Evolutionary conservation across 2,329 filamentous ascomycete genomes (phyloP).

Genomic region (Ophiocordyceps unilateralis): DNA sequence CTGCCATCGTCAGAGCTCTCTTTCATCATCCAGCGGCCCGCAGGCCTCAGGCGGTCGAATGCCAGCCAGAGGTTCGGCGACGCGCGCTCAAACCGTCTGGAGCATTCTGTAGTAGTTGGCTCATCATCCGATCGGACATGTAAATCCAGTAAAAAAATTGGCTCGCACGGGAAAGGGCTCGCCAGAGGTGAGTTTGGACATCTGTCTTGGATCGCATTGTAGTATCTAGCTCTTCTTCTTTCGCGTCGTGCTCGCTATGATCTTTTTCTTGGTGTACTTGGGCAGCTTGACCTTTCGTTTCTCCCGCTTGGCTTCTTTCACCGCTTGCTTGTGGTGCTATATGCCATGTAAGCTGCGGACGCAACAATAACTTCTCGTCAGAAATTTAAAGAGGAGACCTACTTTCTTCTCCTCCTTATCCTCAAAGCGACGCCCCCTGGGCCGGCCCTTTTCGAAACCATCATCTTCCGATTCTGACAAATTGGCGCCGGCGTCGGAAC

Average conservation of each 20-base stretch:
- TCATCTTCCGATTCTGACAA: conserved; percentile 30
- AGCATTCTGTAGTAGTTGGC: conserved; percentile 1
- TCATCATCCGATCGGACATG: background rate
- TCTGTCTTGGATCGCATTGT: background rate
- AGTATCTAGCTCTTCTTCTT: conserved; percentile 35
- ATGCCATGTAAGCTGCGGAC: conserved; percentile 7
- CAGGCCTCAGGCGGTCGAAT: background rate
- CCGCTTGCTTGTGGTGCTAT: conserved; percentile 65
- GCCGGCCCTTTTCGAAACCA: conserved; percentile 46
- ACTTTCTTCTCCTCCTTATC: conserved; percentile 82
- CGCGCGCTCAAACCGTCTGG: conserved; percentile 12
- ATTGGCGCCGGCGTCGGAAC: conserved; percentile 31
- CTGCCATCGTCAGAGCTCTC: conserved; percentile 10
- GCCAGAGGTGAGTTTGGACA: background rate
- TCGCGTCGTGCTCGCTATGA: conserved; percentile 45
- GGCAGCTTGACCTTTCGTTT: conserved; percentile 92
- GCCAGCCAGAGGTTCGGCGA: background rate
- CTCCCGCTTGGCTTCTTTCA: conserved; percentile 92
- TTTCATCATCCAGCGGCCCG: conserved; percentile 35
- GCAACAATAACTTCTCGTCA: conserved; percentile 3
- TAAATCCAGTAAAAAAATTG: background rate
- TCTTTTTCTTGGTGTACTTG: conserved; percentile 85
- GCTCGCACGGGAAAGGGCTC: background rate
- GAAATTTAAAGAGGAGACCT: too few species aligned
- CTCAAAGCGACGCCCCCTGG: conserved; percentile 70